Evolutionary conservation across 805 yeast species (phyloP).

Genomic region (Candida caryicola): DNA sequence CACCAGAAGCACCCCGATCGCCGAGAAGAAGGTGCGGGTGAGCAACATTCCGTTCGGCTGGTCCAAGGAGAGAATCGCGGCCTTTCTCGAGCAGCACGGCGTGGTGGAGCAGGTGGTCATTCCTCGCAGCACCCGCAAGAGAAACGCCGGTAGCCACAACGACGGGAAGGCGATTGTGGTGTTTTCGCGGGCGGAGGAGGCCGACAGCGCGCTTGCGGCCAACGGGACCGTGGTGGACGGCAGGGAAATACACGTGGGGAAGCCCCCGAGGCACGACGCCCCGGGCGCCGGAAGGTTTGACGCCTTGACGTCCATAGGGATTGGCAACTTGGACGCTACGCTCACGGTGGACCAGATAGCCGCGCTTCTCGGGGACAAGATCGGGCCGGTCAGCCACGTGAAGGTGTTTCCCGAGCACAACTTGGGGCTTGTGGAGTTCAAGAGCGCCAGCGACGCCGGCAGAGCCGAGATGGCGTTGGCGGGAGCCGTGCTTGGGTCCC

Average conservation of each 20-base stretch:
- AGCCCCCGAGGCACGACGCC: background rate
- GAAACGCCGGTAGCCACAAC: constrained; percentile 33
- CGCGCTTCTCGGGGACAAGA: constrained; percentile 21
- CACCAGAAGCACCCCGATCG: constrained; percentile 43
- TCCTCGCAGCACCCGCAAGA: constrained; percentile 26
- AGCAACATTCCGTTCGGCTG: constrained; percentile 50
- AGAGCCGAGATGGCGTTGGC: constrained; percentile 44
- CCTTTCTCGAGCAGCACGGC: constrained; percentile 51
- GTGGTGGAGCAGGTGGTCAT: constrained; percentile 48
- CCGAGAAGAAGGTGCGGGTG: constrained; percentile 57
- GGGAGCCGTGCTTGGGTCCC: constrained; percentile 37
- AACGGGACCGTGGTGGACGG: constrained; percentile 44
- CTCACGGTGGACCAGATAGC: constrained; percentile 34
- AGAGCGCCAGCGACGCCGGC: constrained; percentile 46
- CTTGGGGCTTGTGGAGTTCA: constrained; percentile 52
- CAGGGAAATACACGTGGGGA: constrained; percentile 46
- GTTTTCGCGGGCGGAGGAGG: constrained; percentile 43
- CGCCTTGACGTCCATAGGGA: constrained; percentile 18
- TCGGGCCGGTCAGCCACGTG: constrained; percentile 38
- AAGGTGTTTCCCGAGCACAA: constrained; percentile 44
- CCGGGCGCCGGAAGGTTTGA: constrained; percentile 14
- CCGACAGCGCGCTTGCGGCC: constrained; percentile 43
- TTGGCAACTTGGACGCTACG: constrained; percentile 30
- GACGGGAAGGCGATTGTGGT: constrained; percentile 69
- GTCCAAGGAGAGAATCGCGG: constrained; percentile 34